phyloP scores from a whole-genome alignment of 805 yeast genomes.

The Candida easanensis region DNA sequence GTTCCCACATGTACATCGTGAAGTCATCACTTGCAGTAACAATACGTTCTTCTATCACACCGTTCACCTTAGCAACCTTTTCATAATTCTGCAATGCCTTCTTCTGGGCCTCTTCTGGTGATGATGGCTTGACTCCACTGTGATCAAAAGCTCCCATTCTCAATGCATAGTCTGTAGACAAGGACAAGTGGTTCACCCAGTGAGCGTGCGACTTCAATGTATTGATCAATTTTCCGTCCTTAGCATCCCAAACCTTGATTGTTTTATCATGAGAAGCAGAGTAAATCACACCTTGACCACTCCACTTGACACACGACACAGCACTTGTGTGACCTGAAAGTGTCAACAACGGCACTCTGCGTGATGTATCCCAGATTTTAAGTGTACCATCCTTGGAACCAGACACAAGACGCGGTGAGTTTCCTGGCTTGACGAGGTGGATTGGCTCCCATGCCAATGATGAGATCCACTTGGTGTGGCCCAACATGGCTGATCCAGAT shows the following conservation, averaged over 20 bases:
- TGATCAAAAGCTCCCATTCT: constrained; percentile 89
- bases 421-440: constrained; percentile 69
- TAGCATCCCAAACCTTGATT: constrained; percentile 85
- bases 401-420: constrained; percentile 69
- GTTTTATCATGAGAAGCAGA: constrained; percentile 95
- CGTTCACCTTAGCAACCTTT: constrained; percentile 52
- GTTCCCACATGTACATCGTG: constrained; percentile 98
- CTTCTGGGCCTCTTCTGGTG: constrained; percentile 44
- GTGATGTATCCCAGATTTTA: constrained; percentile 82
- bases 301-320: constrained; percentile 97
- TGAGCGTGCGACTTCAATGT: constrained; percentile 89
- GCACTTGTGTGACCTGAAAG: constrained; percentile 86
- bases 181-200: constrained; percentile 94
- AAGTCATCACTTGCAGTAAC: constrained; percentile 97
- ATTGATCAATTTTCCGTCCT: constrained; percentile 72
- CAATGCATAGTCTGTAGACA: constrained; percentile 86
- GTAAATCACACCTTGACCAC: constrained; percentile 81
- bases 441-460: constrained; percentile 93
- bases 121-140: constrained; percentile 43
- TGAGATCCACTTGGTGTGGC: constrained; percentile 89
- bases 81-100: constrained; percentile 53
- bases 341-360: constrained; percentile 63
- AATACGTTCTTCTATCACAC: constrained; percentile 74
- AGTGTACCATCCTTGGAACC: constrained; percentile 91
- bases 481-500: constrained; percentile 68